Evolutionary conservation across 345 rosid genomes (phyloP).

Genomic region (Hirschfeldia incana): DNA sequence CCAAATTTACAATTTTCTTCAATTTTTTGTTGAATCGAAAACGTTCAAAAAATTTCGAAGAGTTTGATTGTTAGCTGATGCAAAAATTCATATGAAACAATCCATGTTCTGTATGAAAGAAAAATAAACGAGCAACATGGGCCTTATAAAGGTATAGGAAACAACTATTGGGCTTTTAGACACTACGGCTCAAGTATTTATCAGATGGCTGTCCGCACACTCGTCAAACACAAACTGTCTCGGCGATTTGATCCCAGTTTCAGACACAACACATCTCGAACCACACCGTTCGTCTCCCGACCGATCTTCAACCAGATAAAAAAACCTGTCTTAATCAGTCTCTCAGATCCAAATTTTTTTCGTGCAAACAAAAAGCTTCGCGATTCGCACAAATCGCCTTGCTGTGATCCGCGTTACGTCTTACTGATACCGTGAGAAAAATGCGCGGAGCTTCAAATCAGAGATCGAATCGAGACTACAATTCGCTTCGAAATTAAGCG

Average conservation of each 20-base stretch:
- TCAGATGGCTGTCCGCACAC: constrained; percentile 4
- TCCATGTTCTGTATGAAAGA: background rate
- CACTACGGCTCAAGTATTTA: background rate
- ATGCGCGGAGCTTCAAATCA: constrained; percentile 9
- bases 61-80: background rate
- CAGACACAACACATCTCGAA: constrained; percentile 17
- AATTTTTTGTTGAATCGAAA: background rate
- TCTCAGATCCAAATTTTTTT: background rate
- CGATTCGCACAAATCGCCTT: constrained; percentile 32
- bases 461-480: constrained; percentile 21
- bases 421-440: constrained; percentile 1
- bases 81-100: background rate
- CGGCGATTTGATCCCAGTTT: constrained; percentile 18
- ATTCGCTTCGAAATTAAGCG: background rate
- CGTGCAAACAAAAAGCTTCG: background rate
- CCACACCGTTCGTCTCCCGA: constrained; percentile 5
- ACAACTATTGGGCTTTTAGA: background rate
- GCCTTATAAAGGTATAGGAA: background rate
- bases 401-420: constrained; percentile 32
- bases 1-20: background rate
- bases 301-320: constrained; percentile 4
- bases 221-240: constrained; percentile 12
- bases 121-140: background rate
- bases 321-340: background rate
- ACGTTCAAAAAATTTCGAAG: background rate